phyloP scores from a whole-genome alignment of 306 rosid genomes.

The Fragaria vesca region DNA sequence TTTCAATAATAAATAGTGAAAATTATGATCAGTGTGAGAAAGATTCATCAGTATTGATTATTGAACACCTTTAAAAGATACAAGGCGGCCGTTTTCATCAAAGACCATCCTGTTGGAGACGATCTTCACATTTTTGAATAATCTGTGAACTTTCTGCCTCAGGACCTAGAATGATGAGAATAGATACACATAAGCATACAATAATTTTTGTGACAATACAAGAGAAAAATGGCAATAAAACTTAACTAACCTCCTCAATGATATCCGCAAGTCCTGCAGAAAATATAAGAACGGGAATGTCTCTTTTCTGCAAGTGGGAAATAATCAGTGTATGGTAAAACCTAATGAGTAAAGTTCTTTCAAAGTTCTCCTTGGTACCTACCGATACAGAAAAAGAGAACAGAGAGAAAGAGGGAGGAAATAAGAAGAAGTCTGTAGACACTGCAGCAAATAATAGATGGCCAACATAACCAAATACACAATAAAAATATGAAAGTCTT shows the following conservation, averaged over 20 bases:
- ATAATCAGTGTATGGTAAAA: neutral
- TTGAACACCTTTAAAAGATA: constrained; percentile 74
- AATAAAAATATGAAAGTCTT: constrained; percentile 2
- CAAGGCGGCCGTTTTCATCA: constrained; percentile 53
- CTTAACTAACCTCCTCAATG: constrained; percentile 77
- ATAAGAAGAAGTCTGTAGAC: neutral
- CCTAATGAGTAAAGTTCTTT: neutral
- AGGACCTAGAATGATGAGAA: constrained; percentile 55
- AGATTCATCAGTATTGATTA: neutral
- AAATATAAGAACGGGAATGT: constrained; percentile 83
- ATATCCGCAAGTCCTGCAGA: constrained; percentile 97
- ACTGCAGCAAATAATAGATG: neutral
- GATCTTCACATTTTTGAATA: constrained; percentile 75
- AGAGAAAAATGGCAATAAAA: constrained; percentile 18
- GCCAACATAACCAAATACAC: constrained; percentile 1
- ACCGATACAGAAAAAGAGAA: no score
- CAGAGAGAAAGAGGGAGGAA: neutral
- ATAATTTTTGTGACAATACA: constrained; percentile 16
- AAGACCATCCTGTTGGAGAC: constrained; percentile 89
- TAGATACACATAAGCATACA: constrained; percentile 16
- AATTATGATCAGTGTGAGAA: neutral
- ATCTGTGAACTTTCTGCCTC: constrained; percentile 74
- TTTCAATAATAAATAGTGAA: neutral
- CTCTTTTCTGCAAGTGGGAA: constrained; percentile 56
- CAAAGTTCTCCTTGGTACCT: no score